phyloP scores from a whole-genome alignment of 164 flowering plant genomes.

The Umbellularia californica region DNA sequence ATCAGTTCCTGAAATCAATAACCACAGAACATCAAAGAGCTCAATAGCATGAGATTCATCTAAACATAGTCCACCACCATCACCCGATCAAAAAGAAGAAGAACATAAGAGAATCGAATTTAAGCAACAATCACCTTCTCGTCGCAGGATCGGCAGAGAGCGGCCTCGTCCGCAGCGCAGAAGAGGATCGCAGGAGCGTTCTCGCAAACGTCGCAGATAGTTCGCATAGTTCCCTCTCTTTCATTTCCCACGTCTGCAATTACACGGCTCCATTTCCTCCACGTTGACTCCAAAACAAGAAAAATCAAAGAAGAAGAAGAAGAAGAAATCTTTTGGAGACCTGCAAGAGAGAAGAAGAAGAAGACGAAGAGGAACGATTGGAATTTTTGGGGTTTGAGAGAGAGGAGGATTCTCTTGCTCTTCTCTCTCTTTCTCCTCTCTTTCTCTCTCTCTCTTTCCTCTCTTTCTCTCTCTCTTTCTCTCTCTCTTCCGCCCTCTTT shows the following conservation, averaged over 20 bases:
- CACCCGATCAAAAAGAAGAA: background rate
- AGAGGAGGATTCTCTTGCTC: background rate
- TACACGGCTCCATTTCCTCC: background rate
- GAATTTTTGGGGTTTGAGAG: too few relatives aligned
- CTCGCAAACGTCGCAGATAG: slow-evolving; percentile 77
- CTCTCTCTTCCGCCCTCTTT: too few relatives aligned
- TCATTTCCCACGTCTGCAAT: slow-evolving; percentile 20
- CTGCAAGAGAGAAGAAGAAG: background rate
- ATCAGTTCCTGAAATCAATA: background rate
- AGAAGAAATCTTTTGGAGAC: background rate
- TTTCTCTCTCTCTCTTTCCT: too few relatives aligned
- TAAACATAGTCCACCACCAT: background rate
- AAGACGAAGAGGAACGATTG: background rate
- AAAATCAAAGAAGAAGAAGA: too few relatives aligned
- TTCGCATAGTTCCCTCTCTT: slow-evolving; percentile 47
- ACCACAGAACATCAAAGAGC: background rate
- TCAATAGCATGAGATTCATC: background rate
- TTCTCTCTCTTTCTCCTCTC: background rate
- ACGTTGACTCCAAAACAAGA: background rate
- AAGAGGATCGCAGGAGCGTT: slow-evolving; percentile 66
- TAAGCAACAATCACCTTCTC: slow-evolving; percentile 4
- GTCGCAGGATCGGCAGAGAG: slow-evolving; percentile 70
- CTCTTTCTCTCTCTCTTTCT: background rate
- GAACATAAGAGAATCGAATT: background rate
- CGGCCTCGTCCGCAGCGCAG: slow-evolving; percentile 88